phyloP scores from a whole-genome alignment of 1,284 basidiomycete species.

The Tilletia walkeri region DNA sequence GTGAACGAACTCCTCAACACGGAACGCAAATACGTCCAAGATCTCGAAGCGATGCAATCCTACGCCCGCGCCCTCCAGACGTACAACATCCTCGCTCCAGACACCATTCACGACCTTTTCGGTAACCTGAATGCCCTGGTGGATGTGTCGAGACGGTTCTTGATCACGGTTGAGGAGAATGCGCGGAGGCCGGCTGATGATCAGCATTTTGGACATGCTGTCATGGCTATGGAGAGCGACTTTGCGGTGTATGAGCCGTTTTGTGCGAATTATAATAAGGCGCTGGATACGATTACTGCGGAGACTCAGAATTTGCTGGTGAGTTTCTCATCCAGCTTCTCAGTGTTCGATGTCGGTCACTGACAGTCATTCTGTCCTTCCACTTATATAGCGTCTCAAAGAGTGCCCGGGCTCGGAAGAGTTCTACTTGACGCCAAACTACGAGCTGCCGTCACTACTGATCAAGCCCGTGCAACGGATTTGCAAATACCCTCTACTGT shows the following conservation, averaged over 20 bases:
- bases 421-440: constrained; percentile 57
- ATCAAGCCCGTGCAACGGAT: constrained; percentile 76
- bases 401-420: constrained; percentile 44
- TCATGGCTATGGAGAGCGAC: constrained; percentile 63
- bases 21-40: constrained; percentile 96
- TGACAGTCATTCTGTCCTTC: background rate
- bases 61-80: constrained; percentile 65
- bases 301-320: constrained; percentile 33
- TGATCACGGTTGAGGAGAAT: constrained; percentile 71
- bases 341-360: background rate
- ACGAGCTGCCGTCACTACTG: constrained; percentile 79
- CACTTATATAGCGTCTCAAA: constrained; percentile 32
- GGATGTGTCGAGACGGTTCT: constrained; percentile 94
- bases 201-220: constrained; percentile 60
- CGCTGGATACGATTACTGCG: constrained; percentile 74
- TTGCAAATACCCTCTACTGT: constrained; percentile 71
- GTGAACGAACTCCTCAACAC: constrained; percentile 85
- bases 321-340: background rate
- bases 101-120: constrained; percentile 92
- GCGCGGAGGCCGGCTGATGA: constrained; percentile 67
- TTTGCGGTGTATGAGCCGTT: constrained; percentile 79
- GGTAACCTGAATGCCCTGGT: constrained; percentile 91
- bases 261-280: constrained; percentile 75
- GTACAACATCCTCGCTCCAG: constrained; percentile 81
- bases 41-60: constrained; percentile 81